Percentiles rank a stretch among this genome's conserved stretches.
Evolutionary conservation across 768 basidiomycete species (phyloP).

Genomic region (Dendrothele bispora): DNA sequence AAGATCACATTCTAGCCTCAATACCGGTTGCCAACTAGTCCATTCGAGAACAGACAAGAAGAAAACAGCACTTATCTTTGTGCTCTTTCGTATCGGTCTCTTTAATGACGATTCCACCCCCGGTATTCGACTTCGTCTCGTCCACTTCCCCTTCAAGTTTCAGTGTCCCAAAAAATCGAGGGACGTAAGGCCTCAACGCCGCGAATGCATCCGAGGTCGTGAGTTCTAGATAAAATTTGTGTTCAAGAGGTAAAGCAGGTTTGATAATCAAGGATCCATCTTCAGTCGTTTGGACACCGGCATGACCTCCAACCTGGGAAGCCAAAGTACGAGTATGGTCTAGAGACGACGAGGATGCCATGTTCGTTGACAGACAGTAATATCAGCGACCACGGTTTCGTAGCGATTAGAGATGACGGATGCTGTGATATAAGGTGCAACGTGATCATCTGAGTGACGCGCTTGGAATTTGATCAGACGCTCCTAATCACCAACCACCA

Average conservation of each 20-base stretch:
- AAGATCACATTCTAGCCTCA: slow-evolving; percentile 11
- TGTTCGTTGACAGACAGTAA: too few species aligned
- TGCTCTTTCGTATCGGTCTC: too few species aligned
- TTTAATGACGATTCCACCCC: neutral
- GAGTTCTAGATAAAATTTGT: slow-evolving; percentile 67
- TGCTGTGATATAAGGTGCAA: too few species aligned
- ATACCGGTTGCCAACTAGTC: neutral
- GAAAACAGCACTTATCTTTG: slow-evolving; percentile 44
- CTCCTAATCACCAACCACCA: too few species aligned
- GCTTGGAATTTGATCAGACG: too few species aligned
- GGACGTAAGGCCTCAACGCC: slow-evolving; percentile 58
- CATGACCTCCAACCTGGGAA: slow-evolving; percentile 81
- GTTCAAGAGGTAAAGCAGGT: slow-evolving; percentile 62
- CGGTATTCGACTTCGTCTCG: slow-evolving; percentile 24
- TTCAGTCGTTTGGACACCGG: slow-evolving; percentile 67
- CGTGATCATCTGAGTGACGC: too few species aligned
- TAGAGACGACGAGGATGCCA: slow-evolving; percentile 10
- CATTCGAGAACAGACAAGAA: too few species aligned
- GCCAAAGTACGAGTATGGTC: slow-evolving; percentile 35
- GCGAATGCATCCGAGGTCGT: slow-evolving; percentile 39
- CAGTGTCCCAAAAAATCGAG: slow-evolving; percentile 79
- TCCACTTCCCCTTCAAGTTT: slow-evolving; percentile 65
- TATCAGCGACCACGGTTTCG: too few species aligned
- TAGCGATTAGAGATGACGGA: too few species aligned
- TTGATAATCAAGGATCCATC: slow-evolving; percentile 84